phyloP scores from a whole-genome alignment of 306 rosid species.

The Prunus mira region DNA sequence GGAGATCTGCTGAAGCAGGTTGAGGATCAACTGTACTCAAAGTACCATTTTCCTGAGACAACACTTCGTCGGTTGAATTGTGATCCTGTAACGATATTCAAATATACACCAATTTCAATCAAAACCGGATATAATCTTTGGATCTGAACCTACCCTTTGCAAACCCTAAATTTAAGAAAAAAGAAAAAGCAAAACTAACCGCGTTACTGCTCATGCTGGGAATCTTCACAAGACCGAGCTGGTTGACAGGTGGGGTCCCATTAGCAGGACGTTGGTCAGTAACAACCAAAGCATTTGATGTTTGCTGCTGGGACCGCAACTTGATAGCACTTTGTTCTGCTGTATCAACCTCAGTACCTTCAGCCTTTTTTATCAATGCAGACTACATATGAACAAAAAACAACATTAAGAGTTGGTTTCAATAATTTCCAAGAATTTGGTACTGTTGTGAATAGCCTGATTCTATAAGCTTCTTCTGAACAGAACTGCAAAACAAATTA shows the following conservation, averaged over 20 bases:
- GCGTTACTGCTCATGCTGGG: conserved; percentile 55
- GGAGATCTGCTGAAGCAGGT: conserved; percentile 62
- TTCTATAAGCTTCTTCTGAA: conserved; percentile 11
- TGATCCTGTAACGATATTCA: conserved; percentile 55
- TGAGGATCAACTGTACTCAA: conserved; percentile 53
- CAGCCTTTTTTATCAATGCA: conserved; percentile 90
- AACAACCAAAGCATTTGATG: conserved; percentile 91
- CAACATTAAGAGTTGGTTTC: conserved; percentile 10
- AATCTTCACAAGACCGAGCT: conserved; percentile 75
- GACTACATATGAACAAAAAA: conserved; percentile 55
- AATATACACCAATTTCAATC: conserved; percentile 13
- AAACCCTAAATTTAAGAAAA: neutral
- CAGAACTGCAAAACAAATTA: conserved; percentile 30
- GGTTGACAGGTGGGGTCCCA: conserved; percentile 57
- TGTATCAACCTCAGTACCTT: conserved; percentile 86
- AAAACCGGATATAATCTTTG: conserved; percentile 8
- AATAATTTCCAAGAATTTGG: conserved; percentile 2
- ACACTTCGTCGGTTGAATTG: conserved; percentile 40
- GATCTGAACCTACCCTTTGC: neutral
- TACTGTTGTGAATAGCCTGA: conserved; percentile 21
- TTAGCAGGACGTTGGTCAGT: conserved; percentile 69
- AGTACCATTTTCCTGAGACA: conserved; percentile 71
- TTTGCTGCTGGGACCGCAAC: conserved; percentile 83
- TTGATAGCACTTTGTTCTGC: conserved; percentile 95
- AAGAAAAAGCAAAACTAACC: conserved; percentile 43